These are phyloP conservation scores for Penicillium sp. DNA, from an alignment of 2,329 filamentous ascomycete species.

Conservation along the genomic window DNA sequence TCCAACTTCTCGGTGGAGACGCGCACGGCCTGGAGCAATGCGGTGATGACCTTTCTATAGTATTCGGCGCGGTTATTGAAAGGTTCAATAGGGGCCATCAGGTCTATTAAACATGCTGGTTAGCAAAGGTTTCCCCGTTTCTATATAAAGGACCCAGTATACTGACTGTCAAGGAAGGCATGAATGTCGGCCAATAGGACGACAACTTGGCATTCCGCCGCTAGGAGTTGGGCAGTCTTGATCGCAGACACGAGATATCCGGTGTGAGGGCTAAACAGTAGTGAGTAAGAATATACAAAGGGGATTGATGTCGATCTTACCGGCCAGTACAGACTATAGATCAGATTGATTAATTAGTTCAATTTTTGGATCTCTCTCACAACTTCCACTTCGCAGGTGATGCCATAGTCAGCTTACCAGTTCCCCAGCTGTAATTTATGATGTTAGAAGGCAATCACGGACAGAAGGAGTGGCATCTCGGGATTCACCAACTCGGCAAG, in stretches of 20 bases:
- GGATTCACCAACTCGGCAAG: slow-evolving; percentile 81
- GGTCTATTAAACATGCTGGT: slow-evolving; percentile 9
- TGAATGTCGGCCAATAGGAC: slow-evolving; percentile 73
- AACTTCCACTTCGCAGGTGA: too few species aligned
- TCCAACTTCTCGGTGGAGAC: slow-evolving; percentile 78
- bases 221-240: slow-evolving; percentile 86
- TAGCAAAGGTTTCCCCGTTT: too few species aligned
- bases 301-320: not conserved
- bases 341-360: not conserved
- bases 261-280: slow-evolving; percentile 41
- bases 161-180: slow-evolving; percentile 49
- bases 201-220: slow-evolving; percentile 80
- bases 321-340: not conserved
- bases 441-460: slow-evolving; percentile 46
- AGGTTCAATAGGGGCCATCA: slow-evolving; percentile 84
- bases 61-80: slow-evolving; percentile 81
- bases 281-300: not conserved
- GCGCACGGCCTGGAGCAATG: slow-evolving; percentile 74
- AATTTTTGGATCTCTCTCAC: too few species aligned
- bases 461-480: slow-evolving; percentile 45
- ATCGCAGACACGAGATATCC: slow-evolving; percentile 65
- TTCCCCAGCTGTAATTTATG: not conserved
- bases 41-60: slow-evolving; percentile 77
- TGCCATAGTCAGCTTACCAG: not conserved
- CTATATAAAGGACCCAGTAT: not conserved